phyloP scores from a whole-genome alignment of 495 filamentous ascomycete genomes.

The Hypoxylon fragiforme region DNA sequence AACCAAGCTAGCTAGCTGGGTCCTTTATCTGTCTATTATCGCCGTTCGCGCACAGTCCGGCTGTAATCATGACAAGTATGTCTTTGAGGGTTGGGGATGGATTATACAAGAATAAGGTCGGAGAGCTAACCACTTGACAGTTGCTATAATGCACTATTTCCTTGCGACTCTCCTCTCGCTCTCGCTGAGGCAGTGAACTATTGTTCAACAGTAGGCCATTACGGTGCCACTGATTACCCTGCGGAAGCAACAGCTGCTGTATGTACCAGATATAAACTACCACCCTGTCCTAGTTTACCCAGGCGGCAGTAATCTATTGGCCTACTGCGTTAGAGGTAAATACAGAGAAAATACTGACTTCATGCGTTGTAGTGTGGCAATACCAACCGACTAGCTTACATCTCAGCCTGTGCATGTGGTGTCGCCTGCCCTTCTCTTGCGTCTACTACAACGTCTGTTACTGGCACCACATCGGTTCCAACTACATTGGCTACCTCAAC shows the following conservation, averaged over 20 bases:
- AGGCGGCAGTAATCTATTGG: too few species aligned
- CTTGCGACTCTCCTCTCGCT: constrained; percentile 25
- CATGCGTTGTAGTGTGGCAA: constrained; percentile 25
- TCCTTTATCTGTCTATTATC: constrained; percentile 24
- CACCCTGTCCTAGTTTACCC: background rate
- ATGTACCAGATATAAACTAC: constrained; percentile 2
- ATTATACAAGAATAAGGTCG: background rate
- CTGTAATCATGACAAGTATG: constrained; percentile 32
- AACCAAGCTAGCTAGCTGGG: constrained; percentile 24
- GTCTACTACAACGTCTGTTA: constrained; percentile 1
- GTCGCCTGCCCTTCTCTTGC: constrained; percentile 24
- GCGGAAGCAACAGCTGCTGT: constrained; percentile 30
- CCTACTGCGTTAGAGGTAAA: too few species aligned
- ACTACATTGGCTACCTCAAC: constrained; percentile 1
- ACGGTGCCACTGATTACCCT: constrained; percentile 35
- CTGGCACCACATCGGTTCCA: background rate
- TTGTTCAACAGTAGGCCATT: constrained; percentile 33
- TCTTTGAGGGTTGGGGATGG: background rate
- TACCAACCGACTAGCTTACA: constrained; percentile 24
- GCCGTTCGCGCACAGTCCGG: constrained; percentile 16
- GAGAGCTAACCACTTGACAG: constrained; percentile 12
- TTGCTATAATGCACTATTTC: constrained; percentile 36
- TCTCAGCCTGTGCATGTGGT: constrained; percentile 34
- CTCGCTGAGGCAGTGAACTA: constrained; percentile 26
- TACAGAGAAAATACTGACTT: constrained; percentile 7